Evolutionary conservation across 225 moss, liverwort and hornwort genomes (phyloP), one percentile per base, ranked within the genome.

Genomic region (Pseudisothecium myosuroides): DNA sequence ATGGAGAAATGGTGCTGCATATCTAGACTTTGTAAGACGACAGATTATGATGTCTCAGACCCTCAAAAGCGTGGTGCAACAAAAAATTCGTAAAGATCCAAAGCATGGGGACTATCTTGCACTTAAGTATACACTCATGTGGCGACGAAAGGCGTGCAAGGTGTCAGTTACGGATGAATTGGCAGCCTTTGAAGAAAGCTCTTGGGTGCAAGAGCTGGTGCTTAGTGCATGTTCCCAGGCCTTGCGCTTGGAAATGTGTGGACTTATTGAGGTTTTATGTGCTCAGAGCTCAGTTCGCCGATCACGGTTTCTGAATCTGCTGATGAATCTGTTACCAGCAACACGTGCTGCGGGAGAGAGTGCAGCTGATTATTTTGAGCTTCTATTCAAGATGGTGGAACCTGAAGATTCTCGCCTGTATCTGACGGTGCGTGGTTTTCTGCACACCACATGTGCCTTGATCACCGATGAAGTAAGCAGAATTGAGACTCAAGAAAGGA

Each of bases 181-280:
- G 85, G 95, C 99, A 88, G 95, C 97, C 82, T 99, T 99, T 91
- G 99, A 99, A 94, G 99, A 99, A 91, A 97, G 97, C 88, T 97
- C 99, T 61, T 97, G 97, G 99, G 99, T 97, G 49, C 97, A 95
- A 92, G 99, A 97, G 93, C 93, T 99, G 64, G 99, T 99, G 47
- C 94, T 99, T 56, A 99, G 99, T 95, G 96, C 99, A 79, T 99
- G 99, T 93, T 99, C 99, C 43, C 99, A 99, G 92, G 96, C 99
- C 64, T 96, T 99, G 87, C 95, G 99, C 73, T 92, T 95, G 92
- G 99, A 99, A 91, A 99, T 97, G 97, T 99, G 97, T 93, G 94
- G 96, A 61, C 95, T 99, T 34, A 97, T 99, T 89, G 97, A 97
- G 90, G 94, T 96, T 74, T 91, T 99, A 79, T 99, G 99, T 92